Base-by-base conservation (phyloP, 2,329 filamentous ascomycete genomes). In the Pseudogymnoascus sp. region DNA sequence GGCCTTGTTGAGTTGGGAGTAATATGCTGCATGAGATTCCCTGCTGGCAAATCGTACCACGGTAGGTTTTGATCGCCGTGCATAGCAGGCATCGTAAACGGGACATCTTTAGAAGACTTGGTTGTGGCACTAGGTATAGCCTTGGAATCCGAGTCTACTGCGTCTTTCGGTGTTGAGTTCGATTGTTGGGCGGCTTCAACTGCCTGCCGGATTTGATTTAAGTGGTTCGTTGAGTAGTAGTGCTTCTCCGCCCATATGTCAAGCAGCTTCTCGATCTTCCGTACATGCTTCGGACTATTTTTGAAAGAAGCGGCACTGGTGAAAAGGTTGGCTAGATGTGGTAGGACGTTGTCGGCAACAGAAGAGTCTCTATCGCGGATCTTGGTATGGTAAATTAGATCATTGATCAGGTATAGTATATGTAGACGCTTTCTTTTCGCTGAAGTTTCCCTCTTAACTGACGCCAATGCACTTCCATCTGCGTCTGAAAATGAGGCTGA, bases 21-120 rank as follows among this genome's bases (percentile, higher is more conserved):
- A 64, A 96, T 85, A 62, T 89, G 87, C 4, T 89, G 89, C 55
- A 96, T 82, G 79, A 92, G 87, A 66, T 90, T 93, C 1, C 85
- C 88, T 1, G 91, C 91, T 0, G 91, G 91, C 0, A 95, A 78
- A 66, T 96, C 91, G 74, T 92, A 89, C 83, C 88, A 96, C 0
- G 88, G 85, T 3, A 82, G 85, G 0, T 84, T 82, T 1, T 81
- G 76, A 70, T 95, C 90, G 41, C 92, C 92, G 72, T 96, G 92
- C 62, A 82, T 84, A 1, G 88, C 80, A 17, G 92, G 92, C 73
- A 96, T 81, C 29, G 88, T 74, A 69, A 85, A 93, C 0, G 89
- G 88, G 33, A 39, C 35, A 41, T 59, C 58, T 41, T 59, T 59
- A 25, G 87, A 80, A 66, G 82, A 85, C 38, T 81, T 78, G 4